Evolutionary conservation across 192 early-diverging fungal species (phyloP), one percentile per base, ranked within the genome.

Genomic region (Linnemannia exigua): DNA sequence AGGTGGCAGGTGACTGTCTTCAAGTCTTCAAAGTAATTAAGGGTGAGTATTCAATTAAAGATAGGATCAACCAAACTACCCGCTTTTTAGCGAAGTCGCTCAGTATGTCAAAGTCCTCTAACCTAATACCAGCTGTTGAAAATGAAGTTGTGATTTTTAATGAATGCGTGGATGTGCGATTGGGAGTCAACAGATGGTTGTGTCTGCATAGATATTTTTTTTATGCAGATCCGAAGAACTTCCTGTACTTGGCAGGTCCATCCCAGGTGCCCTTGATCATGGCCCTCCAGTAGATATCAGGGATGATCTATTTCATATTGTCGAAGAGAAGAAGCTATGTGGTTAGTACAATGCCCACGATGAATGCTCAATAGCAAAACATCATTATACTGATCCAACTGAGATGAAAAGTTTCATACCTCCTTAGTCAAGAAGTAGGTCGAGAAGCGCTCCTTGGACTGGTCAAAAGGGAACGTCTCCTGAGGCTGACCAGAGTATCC

Each of bases 401-500:
- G 41, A 44, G 9, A 20, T 22, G 19, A 74, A 48, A 28, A 46
- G 12, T 36, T n/a, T 35, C 51, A 46, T 88, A 91, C 92, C 76
- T 96, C 93, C 61, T 96, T 93, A 48, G 93, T 97, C 41, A 97
- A 87, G 74, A 91, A 91, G 82, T 96, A 95, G 31, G 91, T 91
- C 31, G 92, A 88, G n/a, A 87, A 87, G 63, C 91, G 89, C 87
- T 95, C 94, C 72, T 91, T 89, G 70, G 92, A 92, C 83, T 97
- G 96, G 89, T 97, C 92, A 79, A 95, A 90, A 52, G 95, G 94
- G 90, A 96, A 96, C 8, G 96, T 97, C 87, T 97, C 94, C 71
- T 94, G 88, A 44, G 94, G 95, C 47, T 89, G 68, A 20, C 91
- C 92, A 37, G 92, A 91, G 87, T 95, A 96, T 12, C 95, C 96